Conservation (phyloP, 345 rosid species). For the Dimocarpus longan region DNA sequence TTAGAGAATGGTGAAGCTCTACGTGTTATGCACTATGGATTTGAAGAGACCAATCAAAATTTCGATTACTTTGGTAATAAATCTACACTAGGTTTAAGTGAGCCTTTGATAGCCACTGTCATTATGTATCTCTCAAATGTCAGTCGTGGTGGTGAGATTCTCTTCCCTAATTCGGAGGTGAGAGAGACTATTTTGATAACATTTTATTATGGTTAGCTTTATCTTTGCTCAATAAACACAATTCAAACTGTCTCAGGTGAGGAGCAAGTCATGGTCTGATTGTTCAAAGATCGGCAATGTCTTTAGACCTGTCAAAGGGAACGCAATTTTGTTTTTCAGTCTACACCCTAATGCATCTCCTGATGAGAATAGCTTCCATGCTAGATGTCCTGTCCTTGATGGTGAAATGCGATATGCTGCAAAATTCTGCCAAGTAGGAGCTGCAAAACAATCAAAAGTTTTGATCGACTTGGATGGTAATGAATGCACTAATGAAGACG, state of each 20-base stretch:
- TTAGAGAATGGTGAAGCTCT: conserved; percentile 65
- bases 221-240: background rate
- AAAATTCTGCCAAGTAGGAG: conserved; percentile 54
- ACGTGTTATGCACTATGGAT: conserved; percentile 47
- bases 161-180: conserved; percentile 73
- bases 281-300: conserved; percentile 47
- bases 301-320: conserved; percentile 72
- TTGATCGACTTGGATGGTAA: conserved; percentile 26
- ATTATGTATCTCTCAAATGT: conserved; percentile 79
- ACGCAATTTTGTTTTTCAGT: conserved; percentile 77
- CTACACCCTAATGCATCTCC: conserved; percentile 52
- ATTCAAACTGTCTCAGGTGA: conserved; percentile 40
- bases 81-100: conserved; percentile 29
- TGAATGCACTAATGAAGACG: conserved; percentile 81
- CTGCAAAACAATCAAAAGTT: conserved; percentile 25
- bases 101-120: conserved; percentile 65
- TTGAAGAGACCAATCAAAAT: conserved; percentile 46
- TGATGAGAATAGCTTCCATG: conserved; percentile 66
- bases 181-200: conserved; percentile 18
- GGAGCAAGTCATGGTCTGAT: conserved; percentile 53
- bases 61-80: conserved; percentile 56
- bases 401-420: conserved; percentile 76
- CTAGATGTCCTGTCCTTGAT: conserved; percentile 77
- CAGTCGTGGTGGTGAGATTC: conserved; percentile 69
- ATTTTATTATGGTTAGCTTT: background rate